Conservation (phyloP, 441 rosid species). For the Macaranga tanarius region DNA sequence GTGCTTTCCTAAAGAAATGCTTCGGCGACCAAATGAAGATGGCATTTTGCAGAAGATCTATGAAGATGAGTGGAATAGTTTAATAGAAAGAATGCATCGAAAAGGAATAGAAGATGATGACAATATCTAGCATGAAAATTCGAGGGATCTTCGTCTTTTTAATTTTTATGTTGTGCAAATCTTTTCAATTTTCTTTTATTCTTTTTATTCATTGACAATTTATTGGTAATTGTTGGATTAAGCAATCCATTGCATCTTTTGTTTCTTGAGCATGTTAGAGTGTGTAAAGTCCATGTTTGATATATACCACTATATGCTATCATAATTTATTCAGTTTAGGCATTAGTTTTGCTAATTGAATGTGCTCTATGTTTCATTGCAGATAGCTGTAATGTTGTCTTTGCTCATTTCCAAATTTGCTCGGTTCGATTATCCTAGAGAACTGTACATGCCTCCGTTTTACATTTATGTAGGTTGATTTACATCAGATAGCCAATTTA, state of each 20-base stretch:
- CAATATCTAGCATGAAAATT: conserved; percentile 65
- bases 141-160: conserved; percentile 78
- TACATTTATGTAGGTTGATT: conserved; percentile 8
- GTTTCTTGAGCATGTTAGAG: neutral
- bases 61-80: conserved; percentile 88
- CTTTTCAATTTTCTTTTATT: conserved; percentile 12
- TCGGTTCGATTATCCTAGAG: conserved; percentile 95
- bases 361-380: conserved; percentile 25
- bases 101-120: conserved; percentile 69
- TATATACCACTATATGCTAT: neutral
- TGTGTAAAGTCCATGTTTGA: neutral
- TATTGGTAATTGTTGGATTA: neutral
- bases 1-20: conserved; percentile 67
- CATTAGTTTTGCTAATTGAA: conserved; percentile 12
- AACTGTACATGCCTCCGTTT: conserved; percentile 46
- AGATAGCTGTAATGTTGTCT: conserved; percentile 87
- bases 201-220: neutral
- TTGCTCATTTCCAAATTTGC: conserved; percentile 94
- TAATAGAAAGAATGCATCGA: conserved; percentile 79
- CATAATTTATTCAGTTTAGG: neutral
- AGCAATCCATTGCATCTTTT: no score
- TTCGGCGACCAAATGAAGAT: conserved; percentile 74
- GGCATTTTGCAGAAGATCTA: conserved; percentile 92
- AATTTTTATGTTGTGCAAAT: conserved; percentile 27
- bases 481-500: neutral